Evolutionary conservation across 2,329 filamentous ascomycete species (phyloP), one percentile per base, ranked within the genome.

Genomic region (Fusarium coffeatum): DNA sequence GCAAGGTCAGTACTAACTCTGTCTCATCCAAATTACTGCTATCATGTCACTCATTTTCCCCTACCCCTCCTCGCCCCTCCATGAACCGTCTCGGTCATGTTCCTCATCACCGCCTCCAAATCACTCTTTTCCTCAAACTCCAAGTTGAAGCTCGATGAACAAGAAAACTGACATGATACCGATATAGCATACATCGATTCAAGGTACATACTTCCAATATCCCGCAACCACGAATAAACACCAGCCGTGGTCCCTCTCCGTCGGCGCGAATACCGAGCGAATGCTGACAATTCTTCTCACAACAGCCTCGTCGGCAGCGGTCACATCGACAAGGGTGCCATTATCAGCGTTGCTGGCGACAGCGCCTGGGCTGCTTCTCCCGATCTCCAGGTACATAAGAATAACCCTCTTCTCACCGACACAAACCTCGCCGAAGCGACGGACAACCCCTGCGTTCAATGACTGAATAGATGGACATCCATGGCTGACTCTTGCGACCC

Each of bases 291-390:
- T 63, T 54, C 23, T 45, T 28, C 23, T 68, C 56, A 55, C 32
- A 68, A 74, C 78, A 97, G 93, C 88, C 89, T 97, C 76, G 88
- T 97, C 78, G 91, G 87, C 83, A 90, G 87, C 76, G 90, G 90
- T 77, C 90, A 94, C 80, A 83, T 97, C 78, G 91, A 96, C 84
- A 91, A 93, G 84, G 94, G 88, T 76, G 92, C 92, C 78, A 94
- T 97, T 80, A 89, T 96, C 85, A 94, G 92, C 82, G 84, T 83
- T 71, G 92, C 92, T 74, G 93, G 93, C 76, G 92, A 92, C 82
- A 93, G 90, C 79, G 86, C 89, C 75, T 97, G 93, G 93, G 93
- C 93, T 66, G 80, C 85, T 43, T 90, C 89, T 28, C 23, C 87
- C 56, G 88, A 86, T 73, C 97, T 97, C 84, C 83, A 86, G 79